Conservation (phyloP, 345 rosid genomes). For the Mallotus nudiflorus region DNA sequence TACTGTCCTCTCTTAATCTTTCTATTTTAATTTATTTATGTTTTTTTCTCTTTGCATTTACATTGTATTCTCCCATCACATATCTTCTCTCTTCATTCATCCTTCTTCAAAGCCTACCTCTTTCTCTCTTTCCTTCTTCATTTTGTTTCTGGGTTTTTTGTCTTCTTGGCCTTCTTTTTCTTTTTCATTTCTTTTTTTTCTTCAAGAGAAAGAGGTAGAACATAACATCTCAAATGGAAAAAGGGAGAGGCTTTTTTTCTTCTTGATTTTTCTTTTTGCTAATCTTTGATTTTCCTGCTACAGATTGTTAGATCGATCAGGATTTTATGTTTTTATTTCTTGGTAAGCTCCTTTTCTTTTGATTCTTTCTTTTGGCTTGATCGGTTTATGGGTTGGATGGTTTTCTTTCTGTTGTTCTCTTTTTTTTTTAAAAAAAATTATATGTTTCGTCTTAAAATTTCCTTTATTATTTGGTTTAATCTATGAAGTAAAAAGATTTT, state of each 20-base stretch:
- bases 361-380: conserved; percentile 16
- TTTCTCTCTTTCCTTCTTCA: background rate
- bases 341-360: conserved; percentile 34
- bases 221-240: background rate
- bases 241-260: conserved; percentile 1
- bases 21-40: too few species aligned
- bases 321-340: conserved; percentile 1
- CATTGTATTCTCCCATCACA: conserved; percentile 14
- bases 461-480: conserved; percentile 18
- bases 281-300: background rate
- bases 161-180: conserved; percentile 16
- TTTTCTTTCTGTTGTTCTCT: background rate
- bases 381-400: conserved; percentile 24
- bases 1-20: conserved; percentile 25
- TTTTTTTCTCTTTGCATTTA: background rate
- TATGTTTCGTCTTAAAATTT: background rate
- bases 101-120: background rate
- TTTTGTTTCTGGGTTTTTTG: background rate
- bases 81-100: conserved; percentile 15
- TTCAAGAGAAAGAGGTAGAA: conserved; percentile 25
- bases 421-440: background rate
- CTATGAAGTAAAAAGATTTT: background rate
- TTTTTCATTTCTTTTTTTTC: conserved; percentile 14
- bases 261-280: background rate
- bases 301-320: conserved; percentile 36